A percentile compares a stretch with the other conserved stretches of the same genome.
Conservation (phyloP, 345 rosid genomes). For the Linum lewisii region DNA sequence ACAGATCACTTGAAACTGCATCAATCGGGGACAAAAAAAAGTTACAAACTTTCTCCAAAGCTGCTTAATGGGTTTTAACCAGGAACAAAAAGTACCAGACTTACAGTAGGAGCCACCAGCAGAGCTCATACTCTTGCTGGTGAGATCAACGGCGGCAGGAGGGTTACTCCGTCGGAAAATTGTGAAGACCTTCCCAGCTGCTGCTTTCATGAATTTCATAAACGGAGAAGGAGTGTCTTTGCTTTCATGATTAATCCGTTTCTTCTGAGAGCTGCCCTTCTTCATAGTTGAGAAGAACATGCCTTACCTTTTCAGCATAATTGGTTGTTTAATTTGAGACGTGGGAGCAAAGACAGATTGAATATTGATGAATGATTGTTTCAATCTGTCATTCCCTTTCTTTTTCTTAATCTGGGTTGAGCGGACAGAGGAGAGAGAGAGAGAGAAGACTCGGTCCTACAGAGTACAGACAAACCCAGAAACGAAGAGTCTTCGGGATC, state of each 20-base stretch:
- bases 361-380: background rate
- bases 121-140: conserved; percentile 10
- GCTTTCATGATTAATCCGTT: background rate
- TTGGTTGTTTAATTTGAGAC: background rate
- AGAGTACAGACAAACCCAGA: too few relatives aligned
- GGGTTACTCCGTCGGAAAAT: conserved; percentile 16
- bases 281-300: background rate
- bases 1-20: conserved; percentile 43
- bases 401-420: background rate
- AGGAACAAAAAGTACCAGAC: too few relatives aligned
- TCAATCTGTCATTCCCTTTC: conserved; percentile 6
- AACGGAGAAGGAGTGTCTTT: conserved; percentile 1
- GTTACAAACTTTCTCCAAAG: too few relatives aligned
- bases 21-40: conserved; percentile 9
- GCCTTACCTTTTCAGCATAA: background rate
- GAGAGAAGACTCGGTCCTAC: too few relatives aligned
- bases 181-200: conserved; percentile 43
- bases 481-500: too few relatives aligned
- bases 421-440: too few relatives aligned
- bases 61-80: background rate
- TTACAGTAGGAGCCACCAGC: conserved; percentile 45
- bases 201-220: conserved; percentile 23
- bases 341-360: background rate
- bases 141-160: conserved; percentile 2
- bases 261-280: background rate